Conservation (phyloP, 2,329 filamentous ascomycete genomes). For the Exophiala aquamarina region DNA sequence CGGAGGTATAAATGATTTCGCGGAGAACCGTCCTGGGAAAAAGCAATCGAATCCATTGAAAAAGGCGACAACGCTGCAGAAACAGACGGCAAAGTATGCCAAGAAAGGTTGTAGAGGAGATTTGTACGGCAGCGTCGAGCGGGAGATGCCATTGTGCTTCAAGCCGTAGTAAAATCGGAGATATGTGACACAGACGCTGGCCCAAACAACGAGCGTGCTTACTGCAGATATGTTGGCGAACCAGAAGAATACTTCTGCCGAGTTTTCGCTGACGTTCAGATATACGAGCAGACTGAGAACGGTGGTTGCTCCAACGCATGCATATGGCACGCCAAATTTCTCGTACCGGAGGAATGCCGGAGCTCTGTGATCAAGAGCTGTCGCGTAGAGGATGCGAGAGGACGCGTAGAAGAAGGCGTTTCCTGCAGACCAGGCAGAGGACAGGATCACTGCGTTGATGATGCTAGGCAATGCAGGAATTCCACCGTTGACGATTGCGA, state of each 20-base stretch:
- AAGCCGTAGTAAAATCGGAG: conserved; percentile 55
- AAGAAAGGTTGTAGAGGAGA: conserved; percentile 13
- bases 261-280: conserved; percentile 25
- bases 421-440: conserved; percentile 41
- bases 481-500: conserved; percentile 43
- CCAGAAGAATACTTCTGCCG: conserved; percentile 47
- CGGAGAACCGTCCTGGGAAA: conserved; percentile 8
- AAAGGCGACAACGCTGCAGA: conserved; percentile 12
- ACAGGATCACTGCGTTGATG: conserved; percentile 41
- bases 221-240: conserved; percentile 50
- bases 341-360: conserved; percentile 52
- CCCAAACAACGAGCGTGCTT: conserved; percentile 52
- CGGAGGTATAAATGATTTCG: conserved; percentile 12
- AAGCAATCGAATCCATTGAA: conserved; percentile 20
- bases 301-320: conserved; percentile 56
- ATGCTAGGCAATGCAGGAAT: conserved; percentile 37
- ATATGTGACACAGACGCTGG: conserved; percentile 47
- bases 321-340: conserved; percentile 56
- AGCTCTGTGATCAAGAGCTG: conserved; percentile 31
- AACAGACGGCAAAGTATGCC: conserved; percentile 11
- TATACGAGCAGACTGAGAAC: conserved; percentile 45
- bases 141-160: conserved; percentile 55
- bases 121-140: conserved; percentile 11
- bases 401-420: conserved; percentile 39
- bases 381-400: conserved; percentile 36